phyloP scores from a whole-genome alignment of 23 red algal species.

The Gracilaria domingensis region DNA sequence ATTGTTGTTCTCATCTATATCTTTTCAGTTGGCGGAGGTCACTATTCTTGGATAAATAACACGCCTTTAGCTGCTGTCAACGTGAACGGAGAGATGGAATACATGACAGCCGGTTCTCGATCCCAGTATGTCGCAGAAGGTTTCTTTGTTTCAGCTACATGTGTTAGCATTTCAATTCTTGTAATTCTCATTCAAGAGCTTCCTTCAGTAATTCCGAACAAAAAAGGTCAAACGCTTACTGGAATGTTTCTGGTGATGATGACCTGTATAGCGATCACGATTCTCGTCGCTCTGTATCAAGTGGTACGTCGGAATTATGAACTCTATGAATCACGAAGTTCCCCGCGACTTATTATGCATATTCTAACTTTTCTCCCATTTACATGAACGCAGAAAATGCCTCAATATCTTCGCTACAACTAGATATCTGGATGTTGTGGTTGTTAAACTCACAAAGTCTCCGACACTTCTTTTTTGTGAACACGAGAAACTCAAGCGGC shows the following conservation, averaged over 20 bases:
- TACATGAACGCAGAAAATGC: slow-evolving; percentile 57
- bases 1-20: slow-evolving; percentile 64
- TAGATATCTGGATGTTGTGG: background rate
- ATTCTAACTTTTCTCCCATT: background rate
- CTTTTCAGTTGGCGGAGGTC: slow-evolving; percentile 79
- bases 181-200: slow-evolving; percentile 71
- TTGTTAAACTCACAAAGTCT: background rate
- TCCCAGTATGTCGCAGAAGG: slow-evolving; percentile 81
- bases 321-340: background rate
- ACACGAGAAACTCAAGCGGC: background rate
- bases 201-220: slow-evolving; percentile 63
- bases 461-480: background rate
- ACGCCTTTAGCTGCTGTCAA: slow-evolving; percentile 68
- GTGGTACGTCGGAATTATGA: slow-evolving; percentile 14
- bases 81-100: slow-evolving; percentile 46
- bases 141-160: slow-evolving; percentile 61
- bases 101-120: slow-evolving; percentile 62
- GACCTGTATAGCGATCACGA: slow-evolving; percentile 31
- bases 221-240: slow-evolving; percentile 36
- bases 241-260: slow-evolving; percentile 24
- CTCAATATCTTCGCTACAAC: slow-evolving; percentile 63
- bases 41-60: slow-evolving; percentile 81
- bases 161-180: slow-evolving; percentile 67
- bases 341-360: background rate
- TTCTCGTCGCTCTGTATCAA: slow-evolving; percentile 45